These are phyloP conservation scores for Suillus decipiens DNA, from an alignment of 768 basidiomycete genomes.

Conservation along the genomic window DNA sequence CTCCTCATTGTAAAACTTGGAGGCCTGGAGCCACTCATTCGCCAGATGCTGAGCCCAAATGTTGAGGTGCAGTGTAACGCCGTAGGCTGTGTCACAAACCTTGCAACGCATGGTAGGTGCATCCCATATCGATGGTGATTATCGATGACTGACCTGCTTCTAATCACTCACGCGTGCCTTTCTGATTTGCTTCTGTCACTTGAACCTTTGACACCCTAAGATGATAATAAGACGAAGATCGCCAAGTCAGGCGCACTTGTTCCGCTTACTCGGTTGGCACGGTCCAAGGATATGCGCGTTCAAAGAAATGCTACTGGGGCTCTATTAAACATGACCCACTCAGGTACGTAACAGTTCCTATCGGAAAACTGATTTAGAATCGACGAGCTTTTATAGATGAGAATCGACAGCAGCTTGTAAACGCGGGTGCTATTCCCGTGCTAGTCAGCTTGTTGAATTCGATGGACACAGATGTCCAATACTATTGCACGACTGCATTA, in stretches of 20 bases:
- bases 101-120: constrained; percentile 91
- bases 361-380: constrained; percentile 3
- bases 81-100: constrained; percentile 97
- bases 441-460: constrained; percentile 93
- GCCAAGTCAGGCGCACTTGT: constrained; percentile 99
- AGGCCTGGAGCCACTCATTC: constrained; percentile 95
- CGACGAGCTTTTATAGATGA: constrained; percentile 63
- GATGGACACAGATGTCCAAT: constrained; percentile 98
- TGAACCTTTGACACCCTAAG: constrained; percentile 41
- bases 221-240: constrained; percentile 99
- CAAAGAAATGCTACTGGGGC: constrained; percentile 99
- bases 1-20: constrained; percentile 97
- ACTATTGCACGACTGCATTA: constrained; percentile 98
- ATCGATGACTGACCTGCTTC: constrained; percentile 14
- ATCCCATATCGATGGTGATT: constrained; percentile 5
- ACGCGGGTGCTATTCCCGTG: constrained; percentile 97
- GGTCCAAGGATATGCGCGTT: constrained; percentile 99
- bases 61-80: constrained; percentile 99
- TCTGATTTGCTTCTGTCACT: constrained; percentile 14
- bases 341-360: constrained; percentile 55
- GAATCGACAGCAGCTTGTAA: constrained; percentile 97
- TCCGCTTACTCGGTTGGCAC: constrained; percentile 91
- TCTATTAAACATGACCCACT: constrained; percentile 98
- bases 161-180: constrained; percentile 12
- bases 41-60: constrained; percentile 98